A percentile compares a stretch with the other conserved stretches of the same genome.
Evolutionary conservation across 73 alveolate species (phyloP).

Genomic region (Loxodes magnus): DNA sequence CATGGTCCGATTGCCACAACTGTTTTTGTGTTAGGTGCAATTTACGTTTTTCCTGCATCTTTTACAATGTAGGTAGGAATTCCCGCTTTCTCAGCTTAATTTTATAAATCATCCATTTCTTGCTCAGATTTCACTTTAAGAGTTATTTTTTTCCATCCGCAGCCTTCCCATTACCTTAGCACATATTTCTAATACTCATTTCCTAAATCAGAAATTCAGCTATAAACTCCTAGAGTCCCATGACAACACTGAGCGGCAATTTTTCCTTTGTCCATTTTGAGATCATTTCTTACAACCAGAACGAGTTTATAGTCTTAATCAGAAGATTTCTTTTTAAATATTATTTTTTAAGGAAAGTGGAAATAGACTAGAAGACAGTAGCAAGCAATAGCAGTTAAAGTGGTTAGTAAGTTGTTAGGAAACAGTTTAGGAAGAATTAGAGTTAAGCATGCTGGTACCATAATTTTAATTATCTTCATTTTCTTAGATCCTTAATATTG

Average conservation of each 20-base stretch:
- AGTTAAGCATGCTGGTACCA: no score
- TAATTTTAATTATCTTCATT: no score
- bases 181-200: constrained; percentile 5
- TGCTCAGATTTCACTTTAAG: constrained; percentile 66
- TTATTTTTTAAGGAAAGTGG: background rate
- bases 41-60: constrained; percentile 96
- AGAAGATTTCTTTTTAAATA: background rate
- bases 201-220: no score
- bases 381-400: no score
- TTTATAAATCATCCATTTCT: constrained; percentile 42
- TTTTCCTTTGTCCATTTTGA: constrained; percentile 97
- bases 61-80: constrained; percentile 63
- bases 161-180: constrained; percentile 57
- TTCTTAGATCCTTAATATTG: no score
- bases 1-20: constrained; percentile 97
- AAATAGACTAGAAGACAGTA: constrained; percentile 5
- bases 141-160: constrained; percentile 68
- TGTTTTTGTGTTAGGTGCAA: constrained; percentile 83
- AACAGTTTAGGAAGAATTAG: no score
- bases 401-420: no score
- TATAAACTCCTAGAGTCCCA: constrained; percentile 76
- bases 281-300: constrained; percentile 85
- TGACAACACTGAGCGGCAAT: constrained; percentile 97
- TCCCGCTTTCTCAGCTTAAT: constrained; percentile 48
- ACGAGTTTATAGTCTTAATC: constrained; percentile 76